Conservation (phyloP, 805 yeast species). For the Debaryomyces castellii region DNA sequence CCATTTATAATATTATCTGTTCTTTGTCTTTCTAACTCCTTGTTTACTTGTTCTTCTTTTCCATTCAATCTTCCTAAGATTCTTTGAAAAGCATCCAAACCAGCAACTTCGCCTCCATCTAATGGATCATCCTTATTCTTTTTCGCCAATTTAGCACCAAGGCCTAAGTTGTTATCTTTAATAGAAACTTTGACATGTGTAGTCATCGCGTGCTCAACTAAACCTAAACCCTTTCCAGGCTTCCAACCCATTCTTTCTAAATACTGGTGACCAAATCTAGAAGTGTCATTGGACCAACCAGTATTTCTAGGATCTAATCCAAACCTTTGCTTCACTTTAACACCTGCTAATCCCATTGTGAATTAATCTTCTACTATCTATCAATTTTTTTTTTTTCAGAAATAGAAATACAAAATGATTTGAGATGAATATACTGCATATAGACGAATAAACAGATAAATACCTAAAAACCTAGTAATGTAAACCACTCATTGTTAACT, state of each 20-base stretch:
- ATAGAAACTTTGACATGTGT: conserved; percentile 80
- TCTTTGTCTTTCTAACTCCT: conserved; percentile 68
- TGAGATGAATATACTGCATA: conserved; percentile 1
- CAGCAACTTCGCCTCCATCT: conserved; percentile 82
- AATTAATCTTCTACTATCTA: background rate
- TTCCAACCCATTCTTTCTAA: conserved; percentile 84
- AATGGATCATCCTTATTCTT: conserved; percentile 62
- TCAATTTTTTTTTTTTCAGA: background rate
- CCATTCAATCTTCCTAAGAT: conserved; percentile 89
- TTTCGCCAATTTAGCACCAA: conserved; percentile 78
- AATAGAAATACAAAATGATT: conserved; percentile 1
- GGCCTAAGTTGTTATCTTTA: conserved; percentile 81
- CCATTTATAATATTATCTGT: conserved; percentile 74
- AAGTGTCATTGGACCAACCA: conserved; percentile 84
- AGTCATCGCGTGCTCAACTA: conserved; percentile 62
- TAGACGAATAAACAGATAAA: conserved; percentile 1
- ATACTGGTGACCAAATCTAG: conserved; percentile 85
- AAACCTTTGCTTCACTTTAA: conserved; percentile 76
- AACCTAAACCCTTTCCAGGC: conserved; percentile 88
- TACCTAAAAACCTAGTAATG: conserved; percentile 28
- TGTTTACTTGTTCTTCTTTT: conserved; percentile 62
- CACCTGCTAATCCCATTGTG: conserved; percentile 81
- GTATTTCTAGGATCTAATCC: conserved; percentile 95
- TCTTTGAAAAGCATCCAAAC: conserved; percentile 90
- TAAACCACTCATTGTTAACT: conserved; percentile 48